Conservation (phyloP, 2,329 filamentous ascomycete species). For the Curvularia sp. region DNA sequence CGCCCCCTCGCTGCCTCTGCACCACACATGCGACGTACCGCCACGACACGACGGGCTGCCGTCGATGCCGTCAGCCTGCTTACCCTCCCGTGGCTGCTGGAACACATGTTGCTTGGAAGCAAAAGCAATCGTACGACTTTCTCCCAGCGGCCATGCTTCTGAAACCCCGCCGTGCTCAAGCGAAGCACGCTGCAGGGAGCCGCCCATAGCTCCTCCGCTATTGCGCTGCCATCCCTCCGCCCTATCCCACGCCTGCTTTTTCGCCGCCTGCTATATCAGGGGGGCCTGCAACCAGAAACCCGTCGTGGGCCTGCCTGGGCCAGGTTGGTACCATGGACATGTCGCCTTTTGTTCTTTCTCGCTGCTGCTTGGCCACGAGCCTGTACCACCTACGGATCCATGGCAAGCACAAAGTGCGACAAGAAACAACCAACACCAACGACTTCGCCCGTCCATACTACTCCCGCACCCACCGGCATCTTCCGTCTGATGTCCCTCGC, state of each 20-base stretch:
- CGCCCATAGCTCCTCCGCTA: slow-evolving; percentile 15
- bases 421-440: slow-evolving; percentile 1
- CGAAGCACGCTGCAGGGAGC: slow-evolving; percentile 20
- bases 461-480: background rate
- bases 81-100: background rate
- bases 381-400: background rate
- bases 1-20: no score
- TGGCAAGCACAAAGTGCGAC: slow-evolving; percentile 1
- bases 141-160: slow-evolving; percentile 11
- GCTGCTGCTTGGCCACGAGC: background rate
- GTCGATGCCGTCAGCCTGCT: background rate
- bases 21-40: no score
- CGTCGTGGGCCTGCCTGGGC: background rate
- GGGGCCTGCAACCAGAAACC: background rate
- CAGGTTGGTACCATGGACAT: no score
- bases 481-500: background rate
- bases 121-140: slow-evolving; percentile 16
- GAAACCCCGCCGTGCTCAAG: slow-evolving; percentile 18
- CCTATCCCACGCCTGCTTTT: background rate
- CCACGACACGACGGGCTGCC: no score
- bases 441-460: background rate
- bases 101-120: slow-evolving; percentile 8
- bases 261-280: background rate
- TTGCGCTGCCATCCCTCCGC: background rate
- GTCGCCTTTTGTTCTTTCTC: slow-evolving; percentile 1